Evolutionary conservation across 2,329 filamentous ascomycete genomes (phyloP).

Genomic region (Botrytis fragariae): DNA sequence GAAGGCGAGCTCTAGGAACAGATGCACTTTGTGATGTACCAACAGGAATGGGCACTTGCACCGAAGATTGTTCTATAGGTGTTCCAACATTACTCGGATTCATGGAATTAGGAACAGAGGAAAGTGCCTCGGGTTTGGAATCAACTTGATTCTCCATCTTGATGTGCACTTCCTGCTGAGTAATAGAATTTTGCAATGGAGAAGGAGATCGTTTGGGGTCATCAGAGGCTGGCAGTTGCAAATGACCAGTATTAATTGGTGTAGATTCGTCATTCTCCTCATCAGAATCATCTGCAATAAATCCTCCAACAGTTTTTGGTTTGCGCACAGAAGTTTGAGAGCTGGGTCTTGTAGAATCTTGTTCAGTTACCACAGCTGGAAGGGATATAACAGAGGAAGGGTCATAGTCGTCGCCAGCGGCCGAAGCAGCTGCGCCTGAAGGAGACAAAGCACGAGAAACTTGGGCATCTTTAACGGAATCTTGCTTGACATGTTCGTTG

Average conservation of each 20-base stretch:
- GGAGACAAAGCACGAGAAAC: slow-evolving; percentile 40
- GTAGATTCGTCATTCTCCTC: slow-evolving; percentile 37
- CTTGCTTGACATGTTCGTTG: slow-evolving; percentile 40
- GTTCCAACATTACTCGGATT: slow-evolving; percentile 28
- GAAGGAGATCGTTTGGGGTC: slow-evolving; percentile 35
- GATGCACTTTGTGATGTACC: slow-evolving; percentile 29
- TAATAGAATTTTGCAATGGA: slow-evolving; percentile 35
- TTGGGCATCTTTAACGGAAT: slow-evolving; percentile 41
- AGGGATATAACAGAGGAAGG: slow-evolving; percentile 37
- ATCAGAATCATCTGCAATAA: slow-evolving; percentile 40
- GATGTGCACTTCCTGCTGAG: slow-evolving; percentile 32
- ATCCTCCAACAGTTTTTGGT: slow-evolving; percentile 39
- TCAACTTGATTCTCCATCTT: slow-evolving; percentile 36
- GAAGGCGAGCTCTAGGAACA: slow-evolving; percentile 39
- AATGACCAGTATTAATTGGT: slow-evolving; percentile 27
- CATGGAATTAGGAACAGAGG: slow-evolving; percentile 32
- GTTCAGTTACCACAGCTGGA: slow-evolving; percentile 34
- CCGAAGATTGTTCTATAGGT: slow-evolving; percentile 31
- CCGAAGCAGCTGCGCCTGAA: slow-evolving; percentile 35
- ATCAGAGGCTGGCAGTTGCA: slow-evolving; percentile 32
- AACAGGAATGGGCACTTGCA: slow-evolving; percentile 32
- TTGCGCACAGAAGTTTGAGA: slow-evolving; percentile 37
- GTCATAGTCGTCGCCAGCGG: slow-evolving; percentile 38
- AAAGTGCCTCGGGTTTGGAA: slow-evolving; percentile 27
- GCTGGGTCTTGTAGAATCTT: slow-evolving; percentile 36